phyloP scores from a whole-genome alignment of 345 rosid genomes.

The Hibiscus trionum region DNA sequence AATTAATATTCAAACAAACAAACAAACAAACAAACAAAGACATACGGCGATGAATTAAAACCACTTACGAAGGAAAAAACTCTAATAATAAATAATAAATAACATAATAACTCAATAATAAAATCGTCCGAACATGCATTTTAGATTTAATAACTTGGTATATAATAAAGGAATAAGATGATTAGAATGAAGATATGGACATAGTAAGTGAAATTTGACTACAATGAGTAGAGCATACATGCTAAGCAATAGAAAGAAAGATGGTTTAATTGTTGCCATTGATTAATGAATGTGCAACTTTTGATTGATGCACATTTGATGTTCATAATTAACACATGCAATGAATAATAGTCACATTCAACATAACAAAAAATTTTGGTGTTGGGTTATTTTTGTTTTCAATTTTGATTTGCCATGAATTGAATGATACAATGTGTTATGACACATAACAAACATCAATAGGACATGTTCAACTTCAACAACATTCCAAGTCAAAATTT shows the following conservation, averaged over 20 bases:
- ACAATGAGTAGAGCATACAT: neutral
- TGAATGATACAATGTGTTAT: neutral
- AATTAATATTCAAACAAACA: too few species aligned
- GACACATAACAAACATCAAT: neutral
- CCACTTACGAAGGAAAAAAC: too few species aligned
- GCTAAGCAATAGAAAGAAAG: neutral
- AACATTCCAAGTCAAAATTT: neutral
- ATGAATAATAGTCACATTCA: neutral
- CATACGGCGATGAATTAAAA: too few species aligned
- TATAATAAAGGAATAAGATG: neutral
- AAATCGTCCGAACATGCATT: too few species aligned
- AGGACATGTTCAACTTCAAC: slow-evolving; percentile 8
- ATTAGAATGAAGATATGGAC: neutral
- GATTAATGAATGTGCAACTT: neutral
- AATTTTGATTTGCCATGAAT: neutral
- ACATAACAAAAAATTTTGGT: neutral
- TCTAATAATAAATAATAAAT: too few species aligned
- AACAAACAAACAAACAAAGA: too few species aligned
- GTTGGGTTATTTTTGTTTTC: neutral
- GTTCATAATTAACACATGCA: neutral
- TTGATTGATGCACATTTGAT: neutral
- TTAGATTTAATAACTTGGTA: too few species aligned
- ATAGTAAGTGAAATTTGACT: too few species aligned
- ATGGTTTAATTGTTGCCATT: neutral
- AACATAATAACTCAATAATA: too few species aligned